Base-by-base conservation (phyloP, 257 asterid genomes). In the Jacaranda mimosifolia region DNA sequence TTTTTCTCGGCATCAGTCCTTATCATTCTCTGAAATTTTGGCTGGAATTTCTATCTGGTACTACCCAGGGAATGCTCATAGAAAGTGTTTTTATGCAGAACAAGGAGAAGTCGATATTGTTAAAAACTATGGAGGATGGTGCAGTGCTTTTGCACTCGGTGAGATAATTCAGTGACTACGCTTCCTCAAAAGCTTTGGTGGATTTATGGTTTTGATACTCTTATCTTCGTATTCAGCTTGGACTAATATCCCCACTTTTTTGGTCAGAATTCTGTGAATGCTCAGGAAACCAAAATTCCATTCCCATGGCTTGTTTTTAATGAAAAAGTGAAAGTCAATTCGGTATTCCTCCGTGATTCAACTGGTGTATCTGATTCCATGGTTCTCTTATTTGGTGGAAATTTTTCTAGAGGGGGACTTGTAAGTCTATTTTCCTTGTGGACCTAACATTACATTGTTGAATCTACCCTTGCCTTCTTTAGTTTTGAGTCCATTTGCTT, bases 61-160 rank as follows among this genome's bases (percentile, higher is more conserved):
- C 36, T 62, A 64, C 19, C 60, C 62, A 67, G 39, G 72, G 71
- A 49, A 70, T 60, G 35, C 87, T 85, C 75, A 77, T 60, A 21
- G 21, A 60, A 69, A 64, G 17, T 75, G 66, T 78, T 10, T 79
- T 52, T 80, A 68, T 85, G 77, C 94, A 94, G 98, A 94, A 94
- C 87, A 94, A 90, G 88, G 97, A 89, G 88, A 94, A 79, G 85
- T 94, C 98, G n/a, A 81, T 89, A 81, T 85, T 90, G 45, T 77
- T 94, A 81, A 94, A 94, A 85, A 92, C 98, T 63, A 90, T 90
- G 97, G 98, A 94, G 91, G 98, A 94, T 78, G 98, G 98, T 43
- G 75, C 82, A 11, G 98, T 89, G 53, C 98, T 94, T 82, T 79
- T 94, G 88, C 89, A 92, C 77, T 88, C 97, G 81, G 98, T 94